Base-by-base conservation (phyloP, 441 rosid genomes). In the Erysimum pusillum region DNA sequence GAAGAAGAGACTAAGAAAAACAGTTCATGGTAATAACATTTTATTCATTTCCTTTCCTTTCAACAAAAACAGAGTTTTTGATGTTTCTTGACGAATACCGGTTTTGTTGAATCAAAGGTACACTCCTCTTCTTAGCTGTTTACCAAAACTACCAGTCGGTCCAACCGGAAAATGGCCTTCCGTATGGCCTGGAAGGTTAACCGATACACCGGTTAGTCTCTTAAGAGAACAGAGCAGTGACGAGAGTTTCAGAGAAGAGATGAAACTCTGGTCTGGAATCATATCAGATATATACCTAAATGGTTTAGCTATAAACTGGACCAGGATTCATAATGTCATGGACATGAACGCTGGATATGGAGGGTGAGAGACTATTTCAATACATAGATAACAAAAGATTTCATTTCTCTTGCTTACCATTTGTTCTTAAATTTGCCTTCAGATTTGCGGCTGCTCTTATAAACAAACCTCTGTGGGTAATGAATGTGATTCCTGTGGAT, bases 321-420 rank as follows among this genome's bases (percentile, higher is more conserved):
- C 88, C 4, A 79, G 45, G 15, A 52, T 92, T 77, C 83, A 93
- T 46, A 94, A 92, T 61, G 88, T 92, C 73, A 90, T 91, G 93
- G 99, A 94, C 74, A 91, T 94, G 99, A 92, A 92, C 81, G 97
- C 99, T 53, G 90, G 96, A 67, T 88, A 84, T 79, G 99, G 99
- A 90, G 97, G 99, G 99, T 94, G 85, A 85, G 75, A 15, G 5
- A 15, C 4, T 15, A 2, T 68, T 59, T 57, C 62, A 38, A 3
- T 36, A n/a, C 17, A 56, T 14, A 35, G 9, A 45, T 36, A 6
- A 66, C 59, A 44, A 17, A 35, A 25, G 1, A 46, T 15, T 53
- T 9, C 5, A 18, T 7, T 71, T 77, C 63, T 38, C 0, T 42
- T 39, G 42, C 73, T 71, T 58, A 57, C 15, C 2, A 3, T 36